Conservation (phyloP, 148 eudicot species). For the Heliosperma pusillum region DNA sequence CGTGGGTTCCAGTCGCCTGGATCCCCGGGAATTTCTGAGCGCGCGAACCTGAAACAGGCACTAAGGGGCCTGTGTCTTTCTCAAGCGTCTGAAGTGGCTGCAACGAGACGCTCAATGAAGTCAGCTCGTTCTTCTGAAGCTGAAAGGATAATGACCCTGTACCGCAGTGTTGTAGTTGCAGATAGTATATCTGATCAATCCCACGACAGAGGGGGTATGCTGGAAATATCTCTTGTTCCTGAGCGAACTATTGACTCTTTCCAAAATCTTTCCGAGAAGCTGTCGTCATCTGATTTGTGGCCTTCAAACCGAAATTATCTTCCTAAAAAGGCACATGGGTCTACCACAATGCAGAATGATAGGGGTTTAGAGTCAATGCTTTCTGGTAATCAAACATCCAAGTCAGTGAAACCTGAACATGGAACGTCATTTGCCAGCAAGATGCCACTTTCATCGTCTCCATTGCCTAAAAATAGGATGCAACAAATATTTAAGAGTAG, state of each 20-base stretch:
- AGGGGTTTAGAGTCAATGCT: conserved; percentile 26
- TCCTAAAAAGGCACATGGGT: conserved; percentile 25
- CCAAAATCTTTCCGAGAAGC: conserved; percentile 26
- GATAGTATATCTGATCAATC: conserved; percentile 38
- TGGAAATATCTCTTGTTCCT: conserved; percentile 50
- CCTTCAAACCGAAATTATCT: conserved; percentile 38
- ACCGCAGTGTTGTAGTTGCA: conserved; percentile 55
- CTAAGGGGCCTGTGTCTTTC: conserved; percentile 88
- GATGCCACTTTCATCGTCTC: conserved; percentile 29
- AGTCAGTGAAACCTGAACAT: conserved; percentile 15
- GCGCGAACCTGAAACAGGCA: conserved; percentile 80
- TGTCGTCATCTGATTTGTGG: conserved; percentile 27
- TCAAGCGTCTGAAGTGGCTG: conserved; percentile 94
- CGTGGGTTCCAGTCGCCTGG: conserved; percentile 58
- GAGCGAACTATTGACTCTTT: conserved; percentile 39
- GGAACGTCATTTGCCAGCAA: conserved; percentile 1
- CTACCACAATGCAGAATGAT: conserved; percentile 19
- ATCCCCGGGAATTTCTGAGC: conserved; percentile 58
- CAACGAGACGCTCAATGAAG: conserved; percentile 57
- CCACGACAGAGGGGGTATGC: conserved; percentile 24
- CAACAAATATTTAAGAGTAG: conserved; percentile 15
- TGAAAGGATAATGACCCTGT: conserved; percentile 49
- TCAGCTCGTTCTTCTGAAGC: conserved; percentile 59
- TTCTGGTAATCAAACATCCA: conserved; percentile 19
- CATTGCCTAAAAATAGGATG: conserved; percentile 15